Percentiles rank a stretch among this genome's conserved stretches.
phyloP scores from a whole-genome alignment of 345 rosid species.

The Acer saccharum region DNA sequence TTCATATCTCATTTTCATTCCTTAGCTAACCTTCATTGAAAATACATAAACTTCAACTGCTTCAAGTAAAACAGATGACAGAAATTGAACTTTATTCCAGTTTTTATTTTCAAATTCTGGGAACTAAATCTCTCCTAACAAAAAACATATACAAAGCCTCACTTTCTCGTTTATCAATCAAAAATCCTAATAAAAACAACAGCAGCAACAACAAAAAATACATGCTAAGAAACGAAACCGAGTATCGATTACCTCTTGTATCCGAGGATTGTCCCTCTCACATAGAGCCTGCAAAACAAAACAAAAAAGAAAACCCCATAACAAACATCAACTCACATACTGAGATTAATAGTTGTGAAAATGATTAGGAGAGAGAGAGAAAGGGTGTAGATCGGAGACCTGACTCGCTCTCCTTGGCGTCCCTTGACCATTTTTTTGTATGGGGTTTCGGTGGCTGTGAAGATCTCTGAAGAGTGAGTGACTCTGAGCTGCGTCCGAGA shows the following conservation, averaged over 20 bases:
- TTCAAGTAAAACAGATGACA: background rate
- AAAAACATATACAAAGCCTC: no score
- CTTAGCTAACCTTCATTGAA: background rate
- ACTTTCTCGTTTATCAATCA: background rate
- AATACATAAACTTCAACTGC: background rate
- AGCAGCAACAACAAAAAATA: background rate
- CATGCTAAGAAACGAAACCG: background rate
- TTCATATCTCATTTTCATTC: background rate
- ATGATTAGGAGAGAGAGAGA: background rate
- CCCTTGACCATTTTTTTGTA: constrained; percentile 74
- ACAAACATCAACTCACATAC: background rate
- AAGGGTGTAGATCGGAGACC: constrained; percentile 34
- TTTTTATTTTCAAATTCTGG: no score
- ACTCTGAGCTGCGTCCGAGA: constrained; percentile 6
- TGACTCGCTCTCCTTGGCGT: constrained; percentile 94
- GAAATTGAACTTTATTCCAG: background rate
- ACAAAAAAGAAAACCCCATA: background rate
- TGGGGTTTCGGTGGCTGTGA: constrained; percentile 7
- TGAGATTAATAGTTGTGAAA: background rate
- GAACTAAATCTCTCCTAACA: background rate
- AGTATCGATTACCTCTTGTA: constrained; percentile 63
- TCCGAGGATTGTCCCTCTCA: constrained; percentile 83
- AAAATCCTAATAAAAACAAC: background rate
- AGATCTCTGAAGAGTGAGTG: background rate
- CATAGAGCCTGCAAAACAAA: constrained; percentile 67